Base-by-base conservation (phyloP, 2,329 filamentous ascomycete genomes). In the Colletotrichum cereale region DNA sequence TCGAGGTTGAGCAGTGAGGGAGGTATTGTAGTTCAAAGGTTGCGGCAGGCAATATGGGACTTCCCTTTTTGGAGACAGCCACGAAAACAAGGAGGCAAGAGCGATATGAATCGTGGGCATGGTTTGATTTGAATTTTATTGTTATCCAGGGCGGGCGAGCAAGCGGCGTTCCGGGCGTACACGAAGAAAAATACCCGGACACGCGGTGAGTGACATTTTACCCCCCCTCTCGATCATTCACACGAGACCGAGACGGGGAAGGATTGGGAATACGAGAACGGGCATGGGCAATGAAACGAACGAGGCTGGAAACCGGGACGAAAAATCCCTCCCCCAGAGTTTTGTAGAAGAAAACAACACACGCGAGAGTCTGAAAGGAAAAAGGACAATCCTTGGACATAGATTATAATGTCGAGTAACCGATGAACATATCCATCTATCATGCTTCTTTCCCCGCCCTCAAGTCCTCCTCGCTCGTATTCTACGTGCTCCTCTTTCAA, bases 131-230 rank as follows among this genome's bases (percentile, higher is more conserved):
- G 21, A 14, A 21, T 12, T 53, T 24, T 18, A 29, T 71, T 71
- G 47, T 55, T 26, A 61, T 21, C 42, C 44, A 48, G 21, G 36
- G 66, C 29, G 14, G 14, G 26, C 16, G 21, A 42, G 38, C 29
- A 31, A 34, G 34, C 38, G 70, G 70, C 62, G 62, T 71, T 71
- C 61, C 66, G 62, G 68, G 67, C 67, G 67, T 69, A 72, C 65
- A 72, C 66, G 65, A 71, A n/a, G n/a, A n/a, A n/a, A 52, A 31
- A 64, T 55, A 64, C 40, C 58, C 60, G 53, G 65, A 47, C 8
- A 57, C n/a, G 44, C 58, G 53, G 53, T 10, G 26, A 63, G 62
- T 12, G n/a, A 16, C 48, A 57, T 24, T n/a, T n/a, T n/a, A n/a
- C 18, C 18, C 40, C 26, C 16, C 21, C 14, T n/a, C 36, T 26